Evolutionary conservation across 805 yeast genomes (phyloP).

Genomic region (Kazachstania viticola): DNA sequence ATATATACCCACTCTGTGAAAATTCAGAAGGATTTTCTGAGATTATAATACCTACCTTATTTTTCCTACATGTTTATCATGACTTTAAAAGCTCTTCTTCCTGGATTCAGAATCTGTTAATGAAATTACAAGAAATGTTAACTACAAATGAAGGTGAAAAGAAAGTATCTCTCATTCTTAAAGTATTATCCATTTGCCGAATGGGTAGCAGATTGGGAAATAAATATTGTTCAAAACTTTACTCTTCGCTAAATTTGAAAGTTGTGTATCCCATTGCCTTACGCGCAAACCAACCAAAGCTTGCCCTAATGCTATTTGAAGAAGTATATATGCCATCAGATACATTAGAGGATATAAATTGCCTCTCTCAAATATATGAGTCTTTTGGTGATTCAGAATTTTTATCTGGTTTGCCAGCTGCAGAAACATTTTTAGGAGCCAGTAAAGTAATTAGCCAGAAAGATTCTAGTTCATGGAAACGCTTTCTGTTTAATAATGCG

Average conservation of each 20-base stretch:
- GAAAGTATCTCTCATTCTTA: constrained; percentile 11
- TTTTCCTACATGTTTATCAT: constrained; percentile 6
- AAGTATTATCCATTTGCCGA: constrained; percentile 20
- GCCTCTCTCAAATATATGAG: constrained; percentile 32
- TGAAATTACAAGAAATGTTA: not conserved
- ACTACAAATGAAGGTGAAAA: constrained; percentile 4
- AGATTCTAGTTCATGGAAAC: constrained; percentile 28
- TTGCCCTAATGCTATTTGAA: constrained; percentile 30
- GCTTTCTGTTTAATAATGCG: constrained; percentile 46
- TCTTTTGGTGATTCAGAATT: constrained; percentile 53
- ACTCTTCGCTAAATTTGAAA: constrained; percentile 10
- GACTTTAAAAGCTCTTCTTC: constrained; percentile 7
- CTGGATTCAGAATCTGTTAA: no score
- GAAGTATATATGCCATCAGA: constrained; percentile 11
- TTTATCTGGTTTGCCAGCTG: constrained; percentile 50
- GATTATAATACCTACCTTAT: constrained; percentile 4
- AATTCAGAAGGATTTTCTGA: constrained; percentile 1
- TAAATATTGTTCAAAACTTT: constrained; percentile 10
- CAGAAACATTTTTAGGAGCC: constrained; percentile 43
- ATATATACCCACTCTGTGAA: constrained; percentile 4
- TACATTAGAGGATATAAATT: constrained; percentile 4
- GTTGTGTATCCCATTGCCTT: constrained; percentile 7
- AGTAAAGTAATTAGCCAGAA: constrained; percentile 29
- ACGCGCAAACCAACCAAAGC: constrained; percentile 9
- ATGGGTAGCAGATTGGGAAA: constrained; percentile 12